Conservation (phyloP, 2,329 filamentous ascomycete species). For the Lachnellula subtilissima region DNA sequence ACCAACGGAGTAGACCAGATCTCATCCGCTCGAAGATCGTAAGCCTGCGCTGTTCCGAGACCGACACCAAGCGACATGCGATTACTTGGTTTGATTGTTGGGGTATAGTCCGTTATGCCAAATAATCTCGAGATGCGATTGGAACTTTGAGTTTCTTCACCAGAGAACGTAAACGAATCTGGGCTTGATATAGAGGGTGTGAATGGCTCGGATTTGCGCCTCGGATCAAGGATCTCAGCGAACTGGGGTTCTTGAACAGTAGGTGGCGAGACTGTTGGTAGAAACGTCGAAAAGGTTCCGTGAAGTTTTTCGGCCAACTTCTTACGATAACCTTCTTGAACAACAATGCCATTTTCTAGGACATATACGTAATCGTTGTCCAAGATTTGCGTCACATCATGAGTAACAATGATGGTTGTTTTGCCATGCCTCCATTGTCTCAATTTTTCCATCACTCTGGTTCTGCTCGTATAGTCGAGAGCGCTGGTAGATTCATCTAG, state of each 20-base stretch:
- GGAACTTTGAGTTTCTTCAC: constrained; percentile 2
- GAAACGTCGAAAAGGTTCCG: constrained; percentile 45
- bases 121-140: constrained; percentile 15
- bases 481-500: constrained; percentile 87
- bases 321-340: constrained; percentile 62
- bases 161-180: not conserved
- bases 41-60: constrained; percentile 16
- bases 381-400: constrained; percentile 74
- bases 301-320: constrained; percentile 44
- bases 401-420: constrained; percentile 90
- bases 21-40: constrained; percentile 11
- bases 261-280: constrained; percentile 19
- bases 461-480: constrained; percentile 68
- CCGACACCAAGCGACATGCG: constrained; percentile 12
- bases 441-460: constrained; percentile 67
- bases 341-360: constrained; percentile 63
- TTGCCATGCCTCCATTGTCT: constrained; percentile 71
- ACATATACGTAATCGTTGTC: constrained; percentile 75
- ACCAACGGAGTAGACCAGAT: constrained; percentile 17
- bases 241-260: not conserved
- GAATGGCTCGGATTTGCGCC: constrained; percentile 11
- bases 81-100: not conserved
- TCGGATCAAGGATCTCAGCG: not conserved
- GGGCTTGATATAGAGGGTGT: constrained; percentile 4
- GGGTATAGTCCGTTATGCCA: constrained; percentile 4